Percentiles rank a stretch among this genome's conserved stretches.
These are phyloP conservation scores for Colletotrichum brevisporum DNA, from an alignment of 2,329 filamentous ascomycete genomes.

Conservation along the genomic window DNA sequence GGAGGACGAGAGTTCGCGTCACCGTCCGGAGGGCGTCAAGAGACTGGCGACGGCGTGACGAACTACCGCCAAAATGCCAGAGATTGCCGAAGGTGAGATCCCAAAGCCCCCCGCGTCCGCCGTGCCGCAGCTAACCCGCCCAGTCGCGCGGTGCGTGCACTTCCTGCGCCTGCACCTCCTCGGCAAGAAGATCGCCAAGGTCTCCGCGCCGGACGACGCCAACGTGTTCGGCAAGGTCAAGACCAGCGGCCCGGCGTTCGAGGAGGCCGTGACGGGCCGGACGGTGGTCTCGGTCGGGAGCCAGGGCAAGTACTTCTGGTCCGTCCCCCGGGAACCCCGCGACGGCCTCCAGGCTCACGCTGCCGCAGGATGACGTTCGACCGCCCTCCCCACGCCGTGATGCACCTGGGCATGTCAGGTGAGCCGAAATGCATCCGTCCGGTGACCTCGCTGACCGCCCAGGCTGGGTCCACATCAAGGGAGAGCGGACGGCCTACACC, in stretches of 20 bases:
- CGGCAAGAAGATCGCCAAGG: slow-evolving; percentile 81
- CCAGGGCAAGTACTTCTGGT: slow-evolving; percentile 98
- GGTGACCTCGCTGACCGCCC: background rate
- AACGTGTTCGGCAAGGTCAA: slow-evolving; percentile 94
- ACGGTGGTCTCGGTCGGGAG: slow-evolving; percentile 79
- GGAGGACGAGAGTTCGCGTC: background rate
- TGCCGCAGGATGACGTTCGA: slow-evolving; percentile 67
- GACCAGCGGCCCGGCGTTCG: slow-evolving; percentile 81
- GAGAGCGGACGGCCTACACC: slow-evolving; percentile 82
- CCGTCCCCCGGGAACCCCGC: slow-evolving; percentile 28
- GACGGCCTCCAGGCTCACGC: background rate
- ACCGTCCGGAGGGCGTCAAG: background rate
- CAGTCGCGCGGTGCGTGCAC: slow-evolving; percentile 87
- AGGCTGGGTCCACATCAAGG: slow-evolving; percentile 90
- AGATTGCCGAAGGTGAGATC: slow-evolving; percentile 71
- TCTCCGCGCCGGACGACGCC: slow-evolving; percentile 81
- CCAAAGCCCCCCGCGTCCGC: background rate
- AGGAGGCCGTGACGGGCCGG: slow-evolving; percentile 80
- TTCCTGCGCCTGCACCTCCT: slow-evolving; percentile 88
- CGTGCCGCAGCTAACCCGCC: background rate
- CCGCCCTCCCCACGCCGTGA: slow-evolving; percentile 85
- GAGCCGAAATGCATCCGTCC: slow-evolving; percentile 26
- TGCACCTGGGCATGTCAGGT: slow-evolving; percentile 86
- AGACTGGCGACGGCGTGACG: background rate
- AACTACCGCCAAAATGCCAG: slow-evolving; percentile 64